Evolutionary conservation across 345 rosid species (phyloP), one percentile per base, ranked within the genome.

Genomic region (Populus davidiana): DNA sequence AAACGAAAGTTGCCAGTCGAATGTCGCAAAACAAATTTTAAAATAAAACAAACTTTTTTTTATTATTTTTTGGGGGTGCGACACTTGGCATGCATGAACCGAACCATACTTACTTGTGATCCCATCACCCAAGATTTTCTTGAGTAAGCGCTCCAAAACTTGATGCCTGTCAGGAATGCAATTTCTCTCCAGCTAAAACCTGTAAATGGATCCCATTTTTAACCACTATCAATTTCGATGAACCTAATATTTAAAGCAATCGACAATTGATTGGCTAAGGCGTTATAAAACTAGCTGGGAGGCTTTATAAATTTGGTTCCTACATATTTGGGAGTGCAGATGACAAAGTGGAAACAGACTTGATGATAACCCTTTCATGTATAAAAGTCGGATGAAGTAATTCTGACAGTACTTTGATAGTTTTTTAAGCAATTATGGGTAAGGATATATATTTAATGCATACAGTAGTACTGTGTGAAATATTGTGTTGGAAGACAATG

Each of bases 281-380:
- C 36, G n/a, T n/a, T 74, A 78, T 81, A 69, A 59, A 20, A 69
- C 56, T 33, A 67, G 49, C 39, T 6, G 56, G 3, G 38, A 43
- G 6, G 43, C 13, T 38, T 65, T 81, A 73, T 74, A 71, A 66
- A 74, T 47, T 50, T 61, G 47, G 72, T 39, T 86, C 85, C 86
- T 31, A 70, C 85, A 79, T 82, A 43, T 72, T 65, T 77, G 88
- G 88, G 72, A 79, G 82, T 65, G 83, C 82, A 52, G 50, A 27
- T 44, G 36, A 41, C 13, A 25, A 23, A 70, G 27, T 70, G 25
- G 27, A 52, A 21, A 54, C 12, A 16, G 21, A 59, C 6, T 18
- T 49, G 71, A 49, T 13, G 52, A 16, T 29, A 52, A 8, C 39
- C 14, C 50, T 27, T 13, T 36, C 8, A n/a, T 38, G 43, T 18